These are phyloP conservation scores for Vigna reflexopilosa DNA, from an alignment of 306 rosid genomes.

Conservation along the genomic window DNA sequence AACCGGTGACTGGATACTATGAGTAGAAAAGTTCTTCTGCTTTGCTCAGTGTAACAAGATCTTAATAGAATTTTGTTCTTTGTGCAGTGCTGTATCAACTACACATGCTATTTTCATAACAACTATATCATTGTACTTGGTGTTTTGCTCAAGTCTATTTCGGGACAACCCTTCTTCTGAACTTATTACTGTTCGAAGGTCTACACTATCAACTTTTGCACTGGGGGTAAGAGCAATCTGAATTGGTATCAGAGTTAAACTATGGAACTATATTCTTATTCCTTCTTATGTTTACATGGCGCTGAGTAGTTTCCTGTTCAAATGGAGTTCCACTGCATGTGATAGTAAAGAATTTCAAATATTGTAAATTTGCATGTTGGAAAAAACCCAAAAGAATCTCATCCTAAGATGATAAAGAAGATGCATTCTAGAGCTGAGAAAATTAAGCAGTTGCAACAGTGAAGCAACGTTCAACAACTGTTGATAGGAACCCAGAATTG, in stretches of 20 bases:
- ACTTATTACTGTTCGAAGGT: conserved; percentile 59
- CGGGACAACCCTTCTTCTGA: conserved; percentile 57
- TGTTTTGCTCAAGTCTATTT: conserved; percentile 77
- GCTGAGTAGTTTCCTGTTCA: no score
- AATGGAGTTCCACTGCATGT: no score
- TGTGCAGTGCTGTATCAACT: conserved; percentile 81
- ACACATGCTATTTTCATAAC: conserved; percentile 85
- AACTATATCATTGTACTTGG: conserved; percentile 68
- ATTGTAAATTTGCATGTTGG: background rate
- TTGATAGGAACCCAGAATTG: no score
- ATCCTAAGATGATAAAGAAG: background rate
- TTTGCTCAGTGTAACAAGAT: background rate
- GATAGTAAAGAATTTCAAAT: background rate
- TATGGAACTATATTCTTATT: conserved; percentile 1
- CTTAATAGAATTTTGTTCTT: conserved; percentile 33
- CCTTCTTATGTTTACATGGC: background rate
- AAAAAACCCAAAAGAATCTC: conserved; percentile 1
- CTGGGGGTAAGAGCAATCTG: conserved; percentile 69
- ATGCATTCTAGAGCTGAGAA: background rate
- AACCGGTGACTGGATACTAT: conserved; percentile 63
- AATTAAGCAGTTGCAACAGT: background rate
- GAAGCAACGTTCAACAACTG: background rate
- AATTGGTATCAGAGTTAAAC: conserved; percentile 6
- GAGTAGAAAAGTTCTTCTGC: conserved; percentile 4
- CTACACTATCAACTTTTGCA: conserved; percentile 66